phyloP scores from a whole-genome alignment of 257 asterid species.

The Scutellaria barbata region DNA sequence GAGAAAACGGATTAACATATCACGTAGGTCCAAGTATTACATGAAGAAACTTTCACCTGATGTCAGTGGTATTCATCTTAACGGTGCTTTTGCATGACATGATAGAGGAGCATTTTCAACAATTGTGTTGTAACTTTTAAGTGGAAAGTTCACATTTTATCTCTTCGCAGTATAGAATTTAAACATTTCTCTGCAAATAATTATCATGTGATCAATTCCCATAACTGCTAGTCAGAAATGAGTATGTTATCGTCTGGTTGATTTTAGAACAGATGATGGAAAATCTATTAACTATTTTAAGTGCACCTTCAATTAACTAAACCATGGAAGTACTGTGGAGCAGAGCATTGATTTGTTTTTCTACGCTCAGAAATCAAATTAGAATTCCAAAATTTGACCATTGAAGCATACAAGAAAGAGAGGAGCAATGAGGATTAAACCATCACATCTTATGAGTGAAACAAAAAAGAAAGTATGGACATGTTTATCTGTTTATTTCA shows the following conservation, averaged over 20 bases:
- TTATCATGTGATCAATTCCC: too few species aligned
- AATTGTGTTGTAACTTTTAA: background rate
- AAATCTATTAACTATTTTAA: too few species aligned
- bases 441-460: constrained; percentile 3
- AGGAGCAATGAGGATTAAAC: constrained; percentile 2
- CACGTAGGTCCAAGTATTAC: constrained; percentile 83
- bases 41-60: constrained; percentile 74
- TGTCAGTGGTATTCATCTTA: constrained; percentile 59
- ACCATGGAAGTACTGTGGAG: background rate
- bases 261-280: too few species aligned
- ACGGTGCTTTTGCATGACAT: constrained; percentile 42
- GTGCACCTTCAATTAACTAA: too few species aligned
- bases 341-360: background rate
- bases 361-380: background rate
- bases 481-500: constrained; percentile 37
- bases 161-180: too few species aligned
- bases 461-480: background rate
- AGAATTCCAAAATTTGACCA: constrained; percentile 10
- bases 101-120: constrained; percentile 1
- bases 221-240: too few species aligned
- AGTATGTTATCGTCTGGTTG: too few species aligned
- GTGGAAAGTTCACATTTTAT: background rate
- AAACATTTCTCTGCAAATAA: too few species aligned
- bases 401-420: background rate
- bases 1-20: constrained; percentile 66